Conservation (phyloP, 495 filamentous ascomycete genomes). For the Aspergillus olivimuriae region DNA sequence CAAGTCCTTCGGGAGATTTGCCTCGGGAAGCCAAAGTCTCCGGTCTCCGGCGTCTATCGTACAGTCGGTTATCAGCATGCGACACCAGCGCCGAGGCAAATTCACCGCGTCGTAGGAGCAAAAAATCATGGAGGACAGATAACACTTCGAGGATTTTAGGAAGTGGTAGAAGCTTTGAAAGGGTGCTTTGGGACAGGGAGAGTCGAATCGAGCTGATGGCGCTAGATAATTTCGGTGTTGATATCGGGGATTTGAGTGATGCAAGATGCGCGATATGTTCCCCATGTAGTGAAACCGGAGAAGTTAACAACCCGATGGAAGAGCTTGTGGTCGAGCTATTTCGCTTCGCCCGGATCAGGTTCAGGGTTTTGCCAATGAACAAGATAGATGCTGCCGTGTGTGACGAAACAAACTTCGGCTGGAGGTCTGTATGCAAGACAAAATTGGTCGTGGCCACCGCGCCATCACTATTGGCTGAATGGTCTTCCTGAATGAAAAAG, state of each 20-base stretch:
- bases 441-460: conserved; percentile 39
- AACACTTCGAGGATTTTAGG: conserved; percentile 70
- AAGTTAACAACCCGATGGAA: conserved; percentile 37
- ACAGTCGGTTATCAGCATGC: conserved; percentile 72
- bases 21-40: conserved; percentile 14
- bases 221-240: conserved; percentile 57
- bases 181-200: conserved; percentile 70
- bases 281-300: conserved; percentile 59
- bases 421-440: conserved; percentile 43
- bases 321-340: conserved; percentile 25
- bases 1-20: conserved; percentile 27
- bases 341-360: conserved; percentile 60
- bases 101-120: conserved; percentile 81
- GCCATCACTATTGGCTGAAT: conserved; percentile 26
- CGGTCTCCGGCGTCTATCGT: conserved; percentile 37
- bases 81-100: conserved; percentile 81
- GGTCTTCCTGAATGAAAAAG: conserved; percentile 66
- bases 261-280: conserved; percentile 71
- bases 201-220: conserved; percentile 70
- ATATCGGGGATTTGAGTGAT: conserved; percentile 63
- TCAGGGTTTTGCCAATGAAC: conserved; percentile 84
- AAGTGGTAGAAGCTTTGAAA: conserved; percentile 74
- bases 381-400: conserved; percentile 75
- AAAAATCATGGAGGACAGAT: conserved; percentile 73
- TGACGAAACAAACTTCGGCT: conserved; percentile 72